Evolutionary conservation across 1,284 basidiomycete genomes (phyloP).

Genomic region (Baeospora myosura): DNA sequence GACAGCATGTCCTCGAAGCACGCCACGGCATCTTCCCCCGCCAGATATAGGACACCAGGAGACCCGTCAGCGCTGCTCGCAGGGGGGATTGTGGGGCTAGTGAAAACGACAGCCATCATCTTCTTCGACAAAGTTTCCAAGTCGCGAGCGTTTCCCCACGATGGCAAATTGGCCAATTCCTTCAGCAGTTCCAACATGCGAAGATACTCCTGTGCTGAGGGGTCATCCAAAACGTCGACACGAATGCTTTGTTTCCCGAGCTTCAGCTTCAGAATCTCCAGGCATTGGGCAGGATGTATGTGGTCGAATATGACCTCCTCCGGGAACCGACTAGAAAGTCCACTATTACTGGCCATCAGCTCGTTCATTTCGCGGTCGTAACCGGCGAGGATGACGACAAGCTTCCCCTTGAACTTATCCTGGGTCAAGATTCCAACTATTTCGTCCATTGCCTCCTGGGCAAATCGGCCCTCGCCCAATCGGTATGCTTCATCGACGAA

Average conservation of each 20-base stretch:
- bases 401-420: slow-evolving; percentile 44
- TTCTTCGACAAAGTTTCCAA: slow-evolving; percentile 44
- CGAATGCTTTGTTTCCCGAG: slow-evolving; percentile 35
- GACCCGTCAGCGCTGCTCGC: slow-evolving; percentile 7
- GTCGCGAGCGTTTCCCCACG: slow-evolving; percentile 62
- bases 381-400: slow-evolving; percentile 61
- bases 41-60: slow-evolving; percentile 14
- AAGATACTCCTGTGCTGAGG: slow-evolving; percentile 21
- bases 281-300: slow-evolving; percentile 41
- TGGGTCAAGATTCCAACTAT: slow-evolving; percentile 55
- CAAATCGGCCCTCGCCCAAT: slow-evolving; percentile 49
- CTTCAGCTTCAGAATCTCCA: slow-evolving; percentile 40
- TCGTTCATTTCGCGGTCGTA: slow-evolving; percentile 61
- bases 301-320: slow-evolving; percentile 50
- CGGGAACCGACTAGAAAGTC: slow-evolving; percentile 61
- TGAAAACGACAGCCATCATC: slow-evolving; percentile 31
- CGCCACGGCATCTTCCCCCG: slow-evolving; percentile 24
- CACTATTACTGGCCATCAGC: slow-evolving; percentile 49
- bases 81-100: too few species aligned
- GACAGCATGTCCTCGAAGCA: slow-evolving; percentile 17
- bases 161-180: slow-evolving; percentile 35
- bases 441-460: slow-evolving; percentile 62
- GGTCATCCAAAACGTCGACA: slow-evolving; percentile 30
- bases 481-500: slow-evolving; percentile 66
- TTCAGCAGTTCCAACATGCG: slow-evolving; percentile 31